Evolutionary conservation across 176 grass and related monocot species (phyloP), one percentile per base, ranked within the genome.

Genomic region (Aechmea fasciata): DNA sequence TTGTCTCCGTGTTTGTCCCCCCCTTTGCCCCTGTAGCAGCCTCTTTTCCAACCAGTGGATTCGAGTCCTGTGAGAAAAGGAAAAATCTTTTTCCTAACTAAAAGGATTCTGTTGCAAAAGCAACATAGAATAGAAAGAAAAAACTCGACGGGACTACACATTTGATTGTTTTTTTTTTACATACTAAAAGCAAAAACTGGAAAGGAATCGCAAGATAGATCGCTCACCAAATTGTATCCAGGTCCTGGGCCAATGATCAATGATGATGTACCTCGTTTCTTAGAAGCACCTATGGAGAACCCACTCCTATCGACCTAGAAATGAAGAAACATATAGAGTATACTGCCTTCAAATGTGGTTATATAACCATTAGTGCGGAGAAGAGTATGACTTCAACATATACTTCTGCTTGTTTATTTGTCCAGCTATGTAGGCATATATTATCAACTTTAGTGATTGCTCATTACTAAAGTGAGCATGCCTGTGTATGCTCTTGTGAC

Each of bases 221-320:
- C 51, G 83, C 93, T 83, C 70, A 97, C 94, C 86, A 93, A 83
- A 90, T 87, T 97, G 82, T 97, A 97, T 51, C 94, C 94, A 63
- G 89, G 81, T 74, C 87, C 89, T 71, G 89, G 89, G 73, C 94
- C 94, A 76, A 97, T 90, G 85, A 97, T 82, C 81, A 97, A 73
- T 19, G 90, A 90, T 48, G 83, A 92, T 41, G 69, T 49, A 0
- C 52, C 29, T 80, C 80, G 85, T 73, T 83, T 92, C 76, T 92
- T 91, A 71, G 82, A 65, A 68, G 79, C 82, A 70, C 84, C 89
- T 67, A 97, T 92, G 65, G 89, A 97, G 87, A 97, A 97, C 51
- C 94, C 94, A 70, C 83, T 78, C 29, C 79, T 97, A 28, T 90
- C 69, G 71, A 69, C 74, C 93, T 97, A 78, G 65, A 76, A 82